These are phyloP conservation scores for Lolium rigidum DNA, from an alignment of 176 grass and related monocot genomes.

Conservation along the genomic window DNA sequence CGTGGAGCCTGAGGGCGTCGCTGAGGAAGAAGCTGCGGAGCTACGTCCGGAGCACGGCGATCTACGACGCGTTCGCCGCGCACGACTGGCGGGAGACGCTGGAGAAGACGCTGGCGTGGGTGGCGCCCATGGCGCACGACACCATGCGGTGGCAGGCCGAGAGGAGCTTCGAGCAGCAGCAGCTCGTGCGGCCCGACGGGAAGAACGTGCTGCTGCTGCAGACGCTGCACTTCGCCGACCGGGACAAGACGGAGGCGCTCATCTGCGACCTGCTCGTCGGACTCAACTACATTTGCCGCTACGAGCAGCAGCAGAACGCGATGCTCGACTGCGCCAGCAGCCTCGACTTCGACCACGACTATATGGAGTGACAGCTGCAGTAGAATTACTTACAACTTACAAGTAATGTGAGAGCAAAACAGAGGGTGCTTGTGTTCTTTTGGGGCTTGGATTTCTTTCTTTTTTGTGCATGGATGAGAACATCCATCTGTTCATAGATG, in stretches of 20 bases:
- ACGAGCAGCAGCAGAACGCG: conserved; percentile 94
- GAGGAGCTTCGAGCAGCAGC: conserved; percentile 92
- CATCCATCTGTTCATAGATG: conserved; percentile 44
- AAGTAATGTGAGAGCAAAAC: conserved; percentile 42
- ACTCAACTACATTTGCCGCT: conserved; percentile 94
- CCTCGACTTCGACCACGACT: conserved; percentile 87
- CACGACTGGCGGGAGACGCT: conserved; percentile 91
- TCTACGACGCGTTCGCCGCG: conserved; percentile 92
- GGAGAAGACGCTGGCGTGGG: conserved; percentile 80
- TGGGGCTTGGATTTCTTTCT: conserved; percentile 20
- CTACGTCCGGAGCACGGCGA: conserved; percentile 60
- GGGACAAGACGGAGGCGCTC: conserved; percentile 73
- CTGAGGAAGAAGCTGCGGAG: conserved; percentile 52
- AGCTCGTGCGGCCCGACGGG: conserved; percentile 63
- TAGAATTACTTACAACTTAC: not conserved
- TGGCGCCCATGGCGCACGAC: conserved; percentile 85
- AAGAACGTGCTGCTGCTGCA: conserved; percentile 73
- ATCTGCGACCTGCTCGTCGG: conserved; percentile 89
- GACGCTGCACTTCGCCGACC: conserved; percentile 81
- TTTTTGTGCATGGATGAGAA: conserved; percentile 39
- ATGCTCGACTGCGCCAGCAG: conserved; percentile 88
- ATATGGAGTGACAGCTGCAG: conserved; percentile 67
- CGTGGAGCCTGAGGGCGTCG: conserved; percentile 59
- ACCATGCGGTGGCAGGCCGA: conserved; percentile 95
- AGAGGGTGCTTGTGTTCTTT: conserved; percentile 53